A percentile compares a stretch with the other conserved stretches of the same genome.
phyloP scores from a whole-genome alignment of 2,329 filamentous ascomycete species.

The Eurotiales sp. region DNA sequence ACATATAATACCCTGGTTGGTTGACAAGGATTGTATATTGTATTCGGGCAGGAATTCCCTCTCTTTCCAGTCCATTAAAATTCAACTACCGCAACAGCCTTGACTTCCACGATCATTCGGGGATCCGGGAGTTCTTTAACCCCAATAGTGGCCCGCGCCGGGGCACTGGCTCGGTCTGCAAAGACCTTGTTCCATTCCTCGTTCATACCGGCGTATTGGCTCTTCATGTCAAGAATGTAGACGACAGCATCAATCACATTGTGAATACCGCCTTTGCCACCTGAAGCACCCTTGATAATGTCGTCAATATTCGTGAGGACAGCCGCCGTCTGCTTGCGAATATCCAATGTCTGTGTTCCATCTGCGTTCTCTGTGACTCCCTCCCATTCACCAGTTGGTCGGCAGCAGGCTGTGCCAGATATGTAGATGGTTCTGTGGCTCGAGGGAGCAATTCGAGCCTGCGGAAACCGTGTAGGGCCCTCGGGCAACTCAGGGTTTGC shows the following conservation, averaged over 20 bases:
- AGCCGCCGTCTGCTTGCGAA: constrained; percentile 38
- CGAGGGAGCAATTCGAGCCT: constrained; percentile 34
- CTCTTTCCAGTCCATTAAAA: too few relatives aligned
- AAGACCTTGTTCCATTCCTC: constrained; percentile 48
- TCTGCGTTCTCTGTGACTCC: constrained; percentile 36
- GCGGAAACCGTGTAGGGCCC: constrained; percentile 29
- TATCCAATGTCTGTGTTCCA: constrained; percentile 32
- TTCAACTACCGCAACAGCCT: constrained; percentile 1
- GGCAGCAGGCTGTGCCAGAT: constrained; percentile 36
- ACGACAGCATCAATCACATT: constrained; percentile 42
- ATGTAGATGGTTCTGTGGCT: constrained; percentile 38
- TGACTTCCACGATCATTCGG: constrained; percentile 4
- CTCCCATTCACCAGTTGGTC: constrained; percentile 32
- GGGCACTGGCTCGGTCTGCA: constrained; percentile 32
- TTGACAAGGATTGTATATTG: too few relatives aligned
- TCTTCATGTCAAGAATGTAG: constrained; percentile 42
- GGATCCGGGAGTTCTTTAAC: constrained; percentile 13
- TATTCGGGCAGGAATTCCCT: too few relatives aligned
- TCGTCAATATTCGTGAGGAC: constrained; percentile 36
- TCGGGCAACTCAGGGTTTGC: constrained; percentile 26
- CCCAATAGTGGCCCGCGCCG: constrained; percentile 23
- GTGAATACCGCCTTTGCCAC: constrained; percentile 32
- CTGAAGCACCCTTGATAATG: constrained; percentile 36
- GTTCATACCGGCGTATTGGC: constrained; percentile 44
- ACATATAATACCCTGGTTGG: too few relatives aligned